Conservation (phyloP, 495 filamentous ascomycete species). For the Parathielavia hyrcaniae region DNA sequence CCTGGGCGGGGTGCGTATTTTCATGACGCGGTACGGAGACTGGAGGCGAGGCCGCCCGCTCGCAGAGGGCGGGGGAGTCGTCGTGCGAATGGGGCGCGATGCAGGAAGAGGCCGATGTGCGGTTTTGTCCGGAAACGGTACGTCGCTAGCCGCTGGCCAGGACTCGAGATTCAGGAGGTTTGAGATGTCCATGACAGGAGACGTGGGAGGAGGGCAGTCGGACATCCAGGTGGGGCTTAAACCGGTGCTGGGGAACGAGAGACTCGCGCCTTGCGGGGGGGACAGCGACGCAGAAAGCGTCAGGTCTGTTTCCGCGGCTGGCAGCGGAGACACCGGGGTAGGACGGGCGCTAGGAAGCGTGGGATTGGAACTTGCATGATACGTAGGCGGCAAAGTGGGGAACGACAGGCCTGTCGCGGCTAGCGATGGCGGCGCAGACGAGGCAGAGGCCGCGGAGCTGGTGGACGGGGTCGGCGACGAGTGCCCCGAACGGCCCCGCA, state of each 20-base stretch:
- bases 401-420: background rate
- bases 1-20: too few species aligned
- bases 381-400: background rate
- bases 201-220: background rate
- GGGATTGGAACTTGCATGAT: background rate
- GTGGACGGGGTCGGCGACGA: slow-evolving; percentile 7
- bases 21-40: too few species aligned
- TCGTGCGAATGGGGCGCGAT: background rate
- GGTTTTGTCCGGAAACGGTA: slow-evolving; percentile 9
- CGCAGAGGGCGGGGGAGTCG: background rate
- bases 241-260: background rate
- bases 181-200: slow-evolving; percentile 2
- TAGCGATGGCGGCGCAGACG: background rate
- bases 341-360: background rate
- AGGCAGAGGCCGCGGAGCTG: slow-evolving; percentile 2
- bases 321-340: background rate
- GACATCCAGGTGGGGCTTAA: background rate
- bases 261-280: background rate
- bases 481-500: background rate
- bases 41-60: too few species aligned
- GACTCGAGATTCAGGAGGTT: slow-evolving; percentile 5
- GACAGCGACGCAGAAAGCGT: background rate
- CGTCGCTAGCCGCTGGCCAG: slow-evolving; percentile 5
- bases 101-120: slow-evolving; percentile 2
- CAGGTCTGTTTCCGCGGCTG: background rate